Percentiles rank a stretch among this genome's conserved stretches.
phyloP scores from a whole-genome alignment of 352 stramenopile species.

The Globisporangium nunn region DNA sequence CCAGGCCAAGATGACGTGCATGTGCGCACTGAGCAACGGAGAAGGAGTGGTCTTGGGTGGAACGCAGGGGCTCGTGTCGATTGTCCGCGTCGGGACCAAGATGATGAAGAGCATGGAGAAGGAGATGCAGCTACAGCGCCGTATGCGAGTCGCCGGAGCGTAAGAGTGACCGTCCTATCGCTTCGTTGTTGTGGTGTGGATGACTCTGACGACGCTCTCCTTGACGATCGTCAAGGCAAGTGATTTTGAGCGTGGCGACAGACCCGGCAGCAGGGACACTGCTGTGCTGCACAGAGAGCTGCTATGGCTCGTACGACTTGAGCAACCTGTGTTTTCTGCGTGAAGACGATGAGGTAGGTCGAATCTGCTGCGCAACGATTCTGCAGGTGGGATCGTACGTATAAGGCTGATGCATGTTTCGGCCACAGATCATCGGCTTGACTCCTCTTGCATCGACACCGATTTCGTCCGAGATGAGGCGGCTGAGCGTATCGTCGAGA shows the following conservation, averaged over 20 bases:
- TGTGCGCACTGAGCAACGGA: constrained; percentile 35
- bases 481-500: constrained; percentile 36
- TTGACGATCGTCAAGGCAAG: constrained; percentile 20
- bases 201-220: background rate
- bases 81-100: constrained; percentile 48
- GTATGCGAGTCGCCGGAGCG: constrained; percentile 44
- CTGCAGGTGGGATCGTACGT: background rate
- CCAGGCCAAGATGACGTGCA: constrained; percentile 24
- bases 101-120: constrained; percentile 50
- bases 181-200: background rate
- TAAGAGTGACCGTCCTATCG: constrained; percentile 11
- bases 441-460: constrained; percentile 39
- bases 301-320: constrained; percentile 64
- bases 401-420: background rate
- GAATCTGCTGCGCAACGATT: background rate
- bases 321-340: constrained; percentile 62
- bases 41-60: constrained; percentile 55
- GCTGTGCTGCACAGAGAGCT: constrained; percentile 51
- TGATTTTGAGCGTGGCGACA: constrained; percentile 33
- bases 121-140: constrained; percentile 60
- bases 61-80: constrained; percentile 46
- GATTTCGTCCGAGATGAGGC: constrained; percentile 26
- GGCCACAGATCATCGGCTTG: constrained; percentile 28
- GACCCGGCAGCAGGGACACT: constrained; percentile 43
- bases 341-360: constrained; percentile 47